phyloP scores from a whole-genome alignment of 2,329 filamentous ascomycete genomes.

The Talaromyces sp. region DNA sequence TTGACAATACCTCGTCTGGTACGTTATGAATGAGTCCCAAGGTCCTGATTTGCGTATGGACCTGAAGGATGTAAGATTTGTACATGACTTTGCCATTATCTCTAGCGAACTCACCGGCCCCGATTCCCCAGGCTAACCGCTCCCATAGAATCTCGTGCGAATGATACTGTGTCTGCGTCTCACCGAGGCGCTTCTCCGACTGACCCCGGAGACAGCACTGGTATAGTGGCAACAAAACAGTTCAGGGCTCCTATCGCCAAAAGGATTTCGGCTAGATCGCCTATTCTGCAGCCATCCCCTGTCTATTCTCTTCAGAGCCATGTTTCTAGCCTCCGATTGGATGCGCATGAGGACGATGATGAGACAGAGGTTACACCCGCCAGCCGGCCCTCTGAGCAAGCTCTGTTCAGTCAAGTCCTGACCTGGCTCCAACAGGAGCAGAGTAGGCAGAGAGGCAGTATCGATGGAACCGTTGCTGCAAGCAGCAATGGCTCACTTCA shows the following conservation, averaged over 20 bases:
- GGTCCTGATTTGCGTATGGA: not conserved
- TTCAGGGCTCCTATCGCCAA: slow-evolving; percentile 28
- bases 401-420: slow-evolving; percentile 67
- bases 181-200: slow-evolving; percentile 1
- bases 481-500: slow-evolving; percentile 30
- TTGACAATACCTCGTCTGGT: slow-evolving; percentile 10
- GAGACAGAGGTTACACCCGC: slow-evolving; percentile 19
- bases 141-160: not conserved
- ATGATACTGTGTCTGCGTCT: slow-evolving; percentile 1
- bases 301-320: slow-evolving; percentile 29
- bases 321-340: slow-evolving; percentile 25
- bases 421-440: slow-evolving; percentile 84
- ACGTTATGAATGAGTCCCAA: slow-evolving; percentile 9
- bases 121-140: not conserved
- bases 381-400: slow-evolving; percentile 25
- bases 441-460: slow-evolving; percentile 59
- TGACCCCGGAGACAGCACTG: slow-evolving; percentile 4
- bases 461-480: slow-evolving; percentile 38
- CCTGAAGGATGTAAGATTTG: slow-evolving; percentile 10
- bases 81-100: not conserved
- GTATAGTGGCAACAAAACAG: slow-evolving; percentile 22
- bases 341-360: slow-evolving; percentile 28
- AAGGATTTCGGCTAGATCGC: slow-evolving; percentile 28
- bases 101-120: not conserved
- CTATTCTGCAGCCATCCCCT: slow-evolving; percentile 19